Percentiles rank a stretch among this genome's conserved stretches.
These are phyloP conservation scores for Rhytidhysteron rufulum DNA, from an alignment of 2,329 filamentous ascomycete species.

Conservation along the genomic window DNA sequence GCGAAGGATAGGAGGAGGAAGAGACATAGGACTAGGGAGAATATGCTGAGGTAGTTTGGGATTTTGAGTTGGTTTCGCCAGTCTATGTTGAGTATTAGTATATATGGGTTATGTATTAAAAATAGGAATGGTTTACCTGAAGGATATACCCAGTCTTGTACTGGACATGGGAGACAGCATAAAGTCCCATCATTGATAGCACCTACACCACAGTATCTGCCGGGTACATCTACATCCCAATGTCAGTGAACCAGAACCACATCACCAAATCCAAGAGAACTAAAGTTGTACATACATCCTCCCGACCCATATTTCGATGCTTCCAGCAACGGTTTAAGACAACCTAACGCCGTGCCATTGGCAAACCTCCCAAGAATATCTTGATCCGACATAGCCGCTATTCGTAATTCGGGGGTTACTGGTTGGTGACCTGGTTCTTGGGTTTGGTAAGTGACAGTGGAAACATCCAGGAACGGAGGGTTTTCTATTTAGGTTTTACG, in stretches of 20 bases:
- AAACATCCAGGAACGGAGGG: no score
- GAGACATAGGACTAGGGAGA: constrained; percentile 64
- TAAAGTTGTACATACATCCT: constrained; percentile 17
- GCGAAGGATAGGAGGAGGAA: constrained; percentile 75
- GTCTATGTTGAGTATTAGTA: constrained; percentile 11
- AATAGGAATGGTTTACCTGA: constrained; percentile 47
- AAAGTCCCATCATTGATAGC: constrained; percentile 44
- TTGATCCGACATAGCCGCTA: no score
- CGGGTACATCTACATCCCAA: constrained; percentile 36
- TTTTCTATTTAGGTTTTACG: no score
- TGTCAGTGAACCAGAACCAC: neutral
- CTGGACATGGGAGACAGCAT: constrained; percentile 83
- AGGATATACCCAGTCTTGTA: constrained; percentile 67
- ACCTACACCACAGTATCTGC: constrained; percentile 51
- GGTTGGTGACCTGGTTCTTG: neutral
- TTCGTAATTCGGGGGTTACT: no score
- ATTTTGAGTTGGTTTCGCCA: constrained; percentile 37
- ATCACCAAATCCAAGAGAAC: neutral
- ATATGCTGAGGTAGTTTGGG: constrained; percentile 75
- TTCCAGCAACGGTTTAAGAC: constrained; percentile 20
- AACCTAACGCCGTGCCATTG: constrained; percentile 13
- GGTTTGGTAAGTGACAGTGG: neutral
- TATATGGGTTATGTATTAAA: neutral
- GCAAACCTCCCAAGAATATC: constrained; percentile 8
- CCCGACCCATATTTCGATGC: constrained; percentile 14